Evolutionary conservation across 805 yeast species (phyloP), one percentile per base, ranked within the genome.

Genomic region (Clavispora asparagi): DNA sequence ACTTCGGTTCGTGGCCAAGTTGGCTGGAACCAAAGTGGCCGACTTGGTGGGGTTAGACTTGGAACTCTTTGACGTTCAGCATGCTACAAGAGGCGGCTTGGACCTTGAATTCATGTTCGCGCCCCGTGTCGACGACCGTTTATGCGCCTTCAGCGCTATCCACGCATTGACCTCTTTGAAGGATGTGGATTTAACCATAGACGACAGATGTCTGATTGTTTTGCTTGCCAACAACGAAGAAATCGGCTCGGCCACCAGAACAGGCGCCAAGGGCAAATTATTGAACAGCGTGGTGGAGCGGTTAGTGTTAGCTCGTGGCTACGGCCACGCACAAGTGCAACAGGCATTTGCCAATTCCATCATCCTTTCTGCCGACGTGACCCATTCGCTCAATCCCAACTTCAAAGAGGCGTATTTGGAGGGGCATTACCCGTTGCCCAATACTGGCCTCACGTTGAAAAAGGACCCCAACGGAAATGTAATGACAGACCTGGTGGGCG

Each of bases 341-440:
- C 42, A 54, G 13, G 57, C 56, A 2, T 64, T 49, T 44, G 65
- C 70, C 27, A 68, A 68, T 47, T 61, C 72, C 12, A 43, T 70
- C 4, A 42, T 70, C 14, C 50, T 71, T 17, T 70, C 76, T 4
- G 71, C 74, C 2, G 77, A 71, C 50, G 75, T 71, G 8, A 71
- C 76, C 4, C 77, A 71, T 49, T 66, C 68, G 6, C 48, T 71
- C 38, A 71, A 71, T 51, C 76, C 76, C 10, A 71, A 71, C 52
- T 71, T 70, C 51, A 47, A 53, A 17, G 49, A 54, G 14, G 64
- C 53, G 0, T 68, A 70, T 48, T 54, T 71, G 39, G 59, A 60
- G 16, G 52, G 55, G 19, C 67, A 70, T 54, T 61, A 45, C 36
- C 76, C 76, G 2, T 42, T 67, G 10, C 74, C 71, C 17, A 71